A percentile compares a stretch with the other conserved stretches of the same genome.
Conservation (phyloP, 805 yeast genomes). For the Lachancea sp. region DNA sequence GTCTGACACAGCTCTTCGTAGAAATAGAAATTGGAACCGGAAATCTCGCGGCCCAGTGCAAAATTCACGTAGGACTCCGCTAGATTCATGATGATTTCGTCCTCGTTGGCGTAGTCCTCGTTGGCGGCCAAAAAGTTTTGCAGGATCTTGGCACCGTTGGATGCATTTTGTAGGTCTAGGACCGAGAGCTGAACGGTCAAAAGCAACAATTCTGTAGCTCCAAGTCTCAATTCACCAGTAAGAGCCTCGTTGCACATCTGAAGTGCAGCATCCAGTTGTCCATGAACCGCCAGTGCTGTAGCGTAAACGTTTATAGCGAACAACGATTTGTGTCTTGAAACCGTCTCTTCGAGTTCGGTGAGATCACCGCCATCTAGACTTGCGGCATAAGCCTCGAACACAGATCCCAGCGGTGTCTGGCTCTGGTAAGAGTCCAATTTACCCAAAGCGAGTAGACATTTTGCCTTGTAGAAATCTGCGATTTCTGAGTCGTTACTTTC, state of each 20-base stretch:
- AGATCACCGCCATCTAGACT: slow-evolving; percentile 18
- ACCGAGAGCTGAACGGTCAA: slow-evolving; percentile 39
- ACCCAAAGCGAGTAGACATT: slow-evolving; percentile 31
- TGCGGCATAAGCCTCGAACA: slow-evolving; percentile 25
- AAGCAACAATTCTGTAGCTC: slow-evolving; percentile 36
- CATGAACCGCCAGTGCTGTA: slow-evolving; percentile 24
- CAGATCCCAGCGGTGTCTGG: slow-evolving; percentile 23
- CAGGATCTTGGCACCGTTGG: slow-evolving; percentile 41
- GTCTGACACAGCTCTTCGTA: slow-evolving; percentile 72
- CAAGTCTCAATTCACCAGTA: slow-evolving; percentile 38
- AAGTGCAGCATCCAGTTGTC: slow-evolving; percentile 32
- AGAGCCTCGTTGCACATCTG: slow-evolving; percentile 37
- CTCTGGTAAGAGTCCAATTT: slow-evolving; percentile 19
- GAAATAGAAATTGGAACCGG: slow-evolving; percentile 47
- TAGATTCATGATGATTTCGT: slow-evolving; percentile 68
- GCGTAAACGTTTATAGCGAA: slow-evolving; percentile 26
- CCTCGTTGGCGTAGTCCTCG: slow-evolving; percentile 46
- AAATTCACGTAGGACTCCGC: slow-evolving; percentile 68
- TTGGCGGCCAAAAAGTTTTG: slow-evolving; percentile 40
- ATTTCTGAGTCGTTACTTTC: slow-evolving; percentile 30
- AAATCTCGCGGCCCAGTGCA: slow-evolving; percentile 35
- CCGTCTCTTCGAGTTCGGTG: slow-evolving; percentile 14
- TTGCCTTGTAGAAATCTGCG: slow-evolving; percentile 32
- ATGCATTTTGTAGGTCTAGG: slow-evolving; percentile 28
- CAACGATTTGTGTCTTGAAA: slow-evolving; percentile 15